Evolutionary conservation across 2,329 filamentous ascomycete species (phyloP), one percentile per base, ranked within the genome.

Genomic region (Colletotrichum falcatum): DNA sequence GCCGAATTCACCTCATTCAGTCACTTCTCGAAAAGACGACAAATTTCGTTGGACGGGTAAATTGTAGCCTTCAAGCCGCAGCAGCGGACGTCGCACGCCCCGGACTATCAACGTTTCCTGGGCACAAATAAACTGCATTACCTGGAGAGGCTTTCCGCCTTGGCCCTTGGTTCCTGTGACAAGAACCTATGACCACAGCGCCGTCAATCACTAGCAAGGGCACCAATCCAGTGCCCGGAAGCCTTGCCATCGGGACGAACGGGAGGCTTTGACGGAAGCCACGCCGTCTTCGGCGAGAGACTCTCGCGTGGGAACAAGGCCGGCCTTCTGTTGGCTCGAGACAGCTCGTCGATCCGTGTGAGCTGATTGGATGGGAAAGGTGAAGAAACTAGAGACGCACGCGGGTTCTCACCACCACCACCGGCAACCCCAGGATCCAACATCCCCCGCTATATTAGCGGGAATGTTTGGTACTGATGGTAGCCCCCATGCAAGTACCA

Each of bases 61-160:
- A 35, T 20, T 28, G 20, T 53, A 61, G 56, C 64, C 48, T 35
- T 30, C 48, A 66, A 49, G 46, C 64, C 56, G 54, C 64, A 5
- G 30, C 46, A 46, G 11, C 37, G 12, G 42, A 30, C 39, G n/a
- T 30, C 39, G 64, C 55, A 37, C 46, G 46, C 55, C 26, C 11
- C 28, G 26, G 16, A 37, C n/a, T 12, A 20, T 42, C n/a, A 11
- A 28, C 11, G 8, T n/a, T n/a, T n/a, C n/a, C n/a, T n/a, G n/a
- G n/a, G n/a, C n/a, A n/a, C n/a, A n/a, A n/a, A n/a, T n/a, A n/a
- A n/a, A n/a, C n/a, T n/a, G n/a, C n/a, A n/a, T n/a, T n/a, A n/a
- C n/a, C n/a, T n/a, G n/a, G n/a, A n/a, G n/a, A n/a, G n/a, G n/a
- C n/a, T n/a, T n/a, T n/a, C n/a, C n/a, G n/a, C n/a, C n/a, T n/a